Percentiles rank a stretch among this genome's conserved stretches.
These are phyloP conservation scores for Backusella morwellensis DNA, from an alignment of 192 early-diverging fungal species.

Conservation along the genomic window DNA sequence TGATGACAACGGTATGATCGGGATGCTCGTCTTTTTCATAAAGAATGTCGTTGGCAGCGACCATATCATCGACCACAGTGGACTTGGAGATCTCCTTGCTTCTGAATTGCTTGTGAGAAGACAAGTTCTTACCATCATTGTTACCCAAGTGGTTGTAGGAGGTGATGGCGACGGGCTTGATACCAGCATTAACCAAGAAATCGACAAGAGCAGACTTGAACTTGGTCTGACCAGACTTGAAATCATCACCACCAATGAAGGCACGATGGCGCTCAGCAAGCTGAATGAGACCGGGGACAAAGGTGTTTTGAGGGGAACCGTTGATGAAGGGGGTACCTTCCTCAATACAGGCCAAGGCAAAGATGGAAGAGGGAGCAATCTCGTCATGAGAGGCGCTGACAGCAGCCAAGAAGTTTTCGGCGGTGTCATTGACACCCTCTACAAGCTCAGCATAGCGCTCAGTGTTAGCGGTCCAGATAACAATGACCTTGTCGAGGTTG, in stretches of 20 bases:
- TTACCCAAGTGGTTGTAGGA: conserved; percentile 99
- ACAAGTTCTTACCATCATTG: conserved; percentile 99
- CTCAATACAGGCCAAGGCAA: conserved; percentile 94
- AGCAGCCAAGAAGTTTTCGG: conserved; percentile 85
- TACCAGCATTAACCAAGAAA: conserved; percentile 97
- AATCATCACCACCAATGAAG: conserved; percentile 98
- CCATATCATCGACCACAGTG: conserved; percentile 99
- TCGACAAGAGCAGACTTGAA: conserved; percentile 99
- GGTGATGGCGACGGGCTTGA: conserved; percentile 96
- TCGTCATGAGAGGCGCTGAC: conserved; percentile 84
- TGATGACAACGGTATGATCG: conserved; percentile 88
- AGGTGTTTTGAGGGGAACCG: conserved; percentile 99
- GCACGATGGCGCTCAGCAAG: conserved; percentile 86
- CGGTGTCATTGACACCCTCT: conserved; percentile 95
- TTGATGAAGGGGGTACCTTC: conserved; percentile 98
- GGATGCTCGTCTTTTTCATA: conserved; percentile 79
- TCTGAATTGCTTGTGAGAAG: conserved; percentile 96
- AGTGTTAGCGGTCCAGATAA: conserved; percentile 99
- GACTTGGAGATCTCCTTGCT: conserved; percentile 99
- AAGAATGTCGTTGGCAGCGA: conserved; percentile 88
- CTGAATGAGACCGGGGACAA: conserved; percentile 92
- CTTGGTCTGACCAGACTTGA: conserved; percentile 99
- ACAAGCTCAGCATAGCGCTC: conserved; percentile 88
- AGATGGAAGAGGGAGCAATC: conserved; percentile 94
- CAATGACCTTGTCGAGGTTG: conserved; percentile 88